Base-by-base conservation (phyloP, 1,139 yeast species). In the Spathaspora sp. region DNA sequence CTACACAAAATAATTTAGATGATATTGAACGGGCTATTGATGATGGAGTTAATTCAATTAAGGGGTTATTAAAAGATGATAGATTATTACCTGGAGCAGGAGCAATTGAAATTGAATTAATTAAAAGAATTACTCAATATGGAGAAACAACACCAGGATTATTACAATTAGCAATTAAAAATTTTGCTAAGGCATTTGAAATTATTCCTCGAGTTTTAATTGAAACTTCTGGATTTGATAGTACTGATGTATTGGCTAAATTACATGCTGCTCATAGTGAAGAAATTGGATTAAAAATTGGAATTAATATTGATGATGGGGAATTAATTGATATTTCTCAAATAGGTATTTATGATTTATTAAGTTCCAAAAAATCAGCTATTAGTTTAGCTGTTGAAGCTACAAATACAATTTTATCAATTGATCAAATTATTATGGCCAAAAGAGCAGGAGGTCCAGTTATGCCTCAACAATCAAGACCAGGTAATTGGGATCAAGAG, bases 401-500 rank as follows among this genome's bases (percentile, higher is more conserved):
- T 42, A 95, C 97, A 18, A 81, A 80, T 56, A 93, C 99, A 2
- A 89, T 93, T 45, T 77, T 93, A 53, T 84, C 95, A 20, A 91
- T 90, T 41, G 96, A 89, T 66, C 96, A 87, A 72, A 89, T 89
- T 60, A 88, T 88, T 62, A 89, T 89, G 89, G 96, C 96, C 43
- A 89, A 89, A 78, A 82, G 95, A 61, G 96, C 97, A 1, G 99
- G 99, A 55, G 99, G 99, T 24, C 99, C 99, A 41, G 86, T 78
- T 41, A 83, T 90, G 78, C 97, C 97, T 45, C 78, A 83, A 57
- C 96, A 88, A 63, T 87, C 84, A 56, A 83, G 86, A 64, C 93
- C 95, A 40, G 97, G 97, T 49, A 91, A 91, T 73, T 91, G 99
- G 99, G 99, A 91, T 64, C 96, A 86, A 69, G 98, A 81, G 50